Evolutionary conservation across 1,284 basidiomycete genomes (phyloP).

Genomic region (Fomitiporia mediterranea): DNA sequence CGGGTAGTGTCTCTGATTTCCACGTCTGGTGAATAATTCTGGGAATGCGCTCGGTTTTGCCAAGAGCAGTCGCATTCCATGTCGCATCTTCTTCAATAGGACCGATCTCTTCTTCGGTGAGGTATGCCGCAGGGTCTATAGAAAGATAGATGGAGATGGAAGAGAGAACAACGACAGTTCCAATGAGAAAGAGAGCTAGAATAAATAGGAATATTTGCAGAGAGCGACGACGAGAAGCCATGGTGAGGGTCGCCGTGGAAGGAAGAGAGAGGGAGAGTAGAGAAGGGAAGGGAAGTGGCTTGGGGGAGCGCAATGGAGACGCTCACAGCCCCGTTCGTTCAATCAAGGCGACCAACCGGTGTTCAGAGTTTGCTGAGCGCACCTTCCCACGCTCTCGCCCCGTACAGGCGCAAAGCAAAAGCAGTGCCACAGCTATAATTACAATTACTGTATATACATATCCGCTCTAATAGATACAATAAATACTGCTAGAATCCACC

Average conservation of each 20-base stretch:
- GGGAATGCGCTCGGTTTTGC: slow-evolving; percentile 72
- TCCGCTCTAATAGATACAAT: not conserved
- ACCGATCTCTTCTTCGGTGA: slow-evolving; percentile 76
- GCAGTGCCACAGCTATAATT: not conserved
- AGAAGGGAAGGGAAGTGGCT: slow-evolving; percentile 26
- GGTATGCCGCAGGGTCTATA: slow-evolving; percentile 74
- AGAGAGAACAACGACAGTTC: slow-evolving; percentile 89
- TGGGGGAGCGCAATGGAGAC: slow-evolving; percentile 21
- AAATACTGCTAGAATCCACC: not conserved
- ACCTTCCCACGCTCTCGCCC: slow-evolving; percentile 9
- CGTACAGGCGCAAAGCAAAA: not conserved
- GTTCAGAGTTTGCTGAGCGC: slow-evolving; percentile 20
- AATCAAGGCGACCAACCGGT: not conserved
- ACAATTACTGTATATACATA: not conserved
- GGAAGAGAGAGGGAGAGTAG: slow-evolving; percentile 16
- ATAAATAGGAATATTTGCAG: slow-evolving; percentile 71
- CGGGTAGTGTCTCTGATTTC: slow-evolving; percentile 87
- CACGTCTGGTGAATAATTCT: slow-evolving; percentile 98
- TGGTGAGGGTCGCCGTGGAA: slow-evolving; percentile 16
- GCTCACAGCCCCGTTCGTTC: slow-evolving; percentile 21
- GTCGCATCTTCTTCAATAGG: slow-evolving; percentile 45
- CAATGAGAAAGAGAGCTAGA: slow-evolving; percentile 81
- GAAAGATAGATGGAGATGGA: slow-evolving; percentile 89
- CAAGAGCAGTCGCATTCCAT: slow-evolving; percentile 58
- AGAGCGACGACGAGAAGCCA: slow-evolving; percentile 44